These are phyloP conservation scores for Xylaria grammica DNA, from an alignment of 495 filamentous ascomycete species.

Conservation along the genomic window DNA sequence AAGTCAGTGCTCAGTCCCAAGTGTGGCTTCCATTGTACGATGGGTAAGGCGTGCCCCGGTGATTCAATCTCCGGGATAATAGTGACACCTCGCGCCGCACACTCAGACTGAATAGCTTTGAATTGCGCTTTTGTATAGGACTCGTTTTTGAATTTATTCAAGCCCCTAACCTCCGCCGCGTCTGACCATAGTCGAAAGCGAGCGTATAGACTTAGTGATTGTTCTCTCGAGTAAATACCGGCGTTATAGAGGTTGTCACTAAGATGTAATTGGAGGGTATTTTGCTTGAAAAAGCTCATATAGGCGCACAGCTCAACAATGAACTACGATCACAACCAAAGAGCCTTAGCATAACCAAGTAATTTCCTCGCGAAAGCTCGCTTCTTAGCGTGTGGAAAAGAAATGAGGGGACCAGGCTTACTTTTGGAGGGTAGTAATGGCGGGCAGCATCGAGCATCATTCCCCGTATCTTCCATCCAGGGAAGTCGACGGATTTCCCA, in stretches of 20 bases:
- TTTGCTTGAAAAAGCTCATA: slow-evolving; percentile 61
- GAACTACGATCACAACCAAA: slow-evolving; percentile 38
- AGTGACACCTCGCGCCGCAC: slow-evolving; percentile 54
- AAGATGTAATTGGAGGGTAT: slow-evolving; percentile 58
- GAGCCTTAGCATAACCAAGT: neutral
- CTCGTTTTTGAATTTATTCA: slow-evolving; percentile 53
- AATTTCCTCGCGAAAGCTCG: neutral
- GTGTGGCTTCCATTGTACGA: slow-evolving; percentile 59
- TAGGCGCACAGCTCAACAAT: slow-evolving; percentile 58
- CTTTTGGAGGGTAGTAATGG: slow-evolving; percentile 54
- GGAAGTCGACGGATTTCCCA: slow-evolving; percentile 48
- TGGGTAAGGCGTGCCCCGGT: slow-evolving; percentile 56
- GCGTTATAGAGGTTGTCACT: slow-evolving; percentile 58
- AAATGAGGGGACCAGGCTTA: slow-evolving; percentile 12
- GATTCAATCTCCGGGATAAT: slow-evolving; percentile 61
- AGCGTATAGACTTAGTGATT: slow-evolving; percentile 48
- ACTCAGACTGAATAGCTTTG: slow-evolving; percentile 49
- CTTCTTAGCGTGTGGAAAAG: neutral
- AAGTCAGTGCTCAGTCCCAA: slow-evolving; percentile 49
- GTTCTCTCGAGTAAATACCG: slow-evolving; percentile 43
- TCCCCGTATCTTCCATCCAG: slow-evolving; percentile 56
- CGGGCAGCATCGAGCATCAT: slow-evolving; percentile 57
- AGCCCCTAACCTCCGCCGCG: slow-evolving; percentile 42
- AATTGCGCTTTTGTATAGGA: slow-evolving; percentile 53
- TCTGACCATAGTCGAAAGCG: slow-evolving; percentile 51